A percentile compares a stretch with the other conserved stretches of the same genome.
Conservation (phyloP, 139 green algal genomes). For the Auxenochlorella protothecoides region DNA sequence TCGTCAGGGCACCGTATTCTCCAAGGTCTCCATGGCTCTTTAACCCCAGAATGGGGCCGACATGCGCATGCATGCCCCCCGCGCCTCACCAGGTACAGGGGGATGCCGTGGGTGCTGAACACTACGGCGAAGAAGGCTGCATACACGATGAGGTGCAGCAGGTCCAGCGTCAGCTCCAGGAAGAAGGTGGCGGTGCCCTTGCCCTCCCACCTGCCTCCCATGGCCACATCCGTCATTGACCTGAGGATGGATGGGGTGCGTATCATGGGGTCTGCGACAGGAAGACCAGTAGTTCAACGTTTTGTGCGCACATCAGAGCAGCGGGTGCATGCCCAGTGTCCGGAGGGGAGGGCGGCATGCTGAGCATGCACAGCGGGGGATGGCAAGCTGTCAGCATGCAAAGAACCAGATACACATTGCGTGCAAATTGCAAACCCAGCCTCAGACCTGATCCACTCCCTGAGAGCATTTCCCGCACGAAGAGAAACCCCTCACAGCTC, state of each 20-base stretch:
- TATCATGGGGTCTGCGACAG: no score
- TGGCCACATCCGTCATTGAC: constrained; percentile 53
- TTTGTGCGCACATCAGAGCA: no score
- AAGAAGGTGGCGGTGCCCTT: constrained; percentile 90
- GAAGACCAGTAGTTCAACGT: no score
- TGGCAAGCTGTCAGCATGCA: no score
- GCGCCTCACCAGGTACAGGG: constrained; percentile 77
- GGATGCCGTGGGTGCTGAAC: constrained; percentile 90
- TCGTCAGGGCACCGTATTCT: no score
- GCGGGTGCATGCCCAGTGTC: neutral
- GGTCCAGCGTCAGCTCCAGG: constrained; percentile 90
- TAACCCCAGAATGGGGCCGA: no score
- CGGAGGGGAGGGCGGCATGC: neutral
- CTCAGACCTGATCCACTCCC: no score
- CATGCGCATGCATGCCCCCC: no score
- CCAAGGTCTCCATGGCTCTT: no score
- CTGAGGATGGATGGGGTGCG: neutral
- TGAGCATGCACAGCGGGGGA: neutral
- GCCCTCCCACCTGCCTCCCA: constrained; percentile 84
- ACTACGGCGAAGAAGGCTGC: constrained; percentile 93
- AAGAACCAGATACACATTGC: no score
- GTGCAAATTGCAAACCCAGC: no score
- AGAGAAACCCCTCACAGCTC: no score
- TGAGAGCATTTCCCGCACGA: neutral
- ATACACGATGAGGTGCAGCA: constrained; percentile 96